phyloP scores from a whole-genome alignment of 2,329 filamentous ascomycete species.

The Neobulgaria alba region DNA sequence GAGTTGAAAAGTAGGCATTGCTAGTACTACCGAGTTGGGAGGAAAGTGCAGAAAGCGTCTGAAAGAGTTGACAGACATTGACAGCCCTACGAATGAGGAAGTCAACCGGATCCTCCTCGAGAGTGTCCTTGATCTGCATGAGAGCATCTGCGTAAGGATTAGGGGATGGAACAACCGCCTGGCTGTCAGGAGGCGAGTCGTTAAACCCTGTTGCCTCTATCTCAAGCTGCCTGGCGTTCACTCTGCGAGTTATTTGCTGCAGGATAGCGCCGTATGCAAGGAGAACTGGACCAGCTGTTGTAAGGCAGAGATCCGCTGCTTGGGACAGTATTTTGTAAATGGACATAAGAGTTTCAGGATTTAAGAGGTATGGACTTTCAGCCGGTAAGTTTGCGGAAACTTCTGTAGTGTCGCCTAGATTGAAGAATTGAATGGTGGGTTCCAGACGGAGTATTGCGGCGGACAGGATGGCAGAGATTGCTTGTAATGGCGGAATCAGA shows the following conservation, averaged over 20 bases:
- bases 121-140: constrained; percentile 32
- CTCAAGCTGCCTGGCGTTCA: constrained; percentile 29
- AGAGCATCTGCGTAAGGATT: constrained; percentile 35
- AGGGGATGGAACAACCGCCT: background rate
- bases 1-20: constrained; percentile 32
- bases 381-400: constrained; percentile 27
- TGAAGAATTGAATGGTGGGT: constrained; percentile 19
- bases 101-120: constrained; percentile 35
- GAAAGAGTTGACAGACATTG: constrained; percentile 38
- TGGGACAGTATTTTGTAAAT: constrained; percentile 64
- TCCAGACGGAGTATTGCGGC: constrained; percentile 56
- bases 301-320: constrained; percentile 46
- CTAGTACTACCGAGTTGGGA: constrained; percentile 32
- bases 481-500: constrained; percentile 56
- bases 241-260: constrained; percentile 46
- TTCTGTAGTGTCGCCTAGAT: constrained; percentile 30
- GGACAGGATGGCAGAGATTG: constrained; percentile 61
- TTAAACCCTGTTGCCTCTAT: background rate
- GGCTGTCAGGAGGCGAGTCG: no score
- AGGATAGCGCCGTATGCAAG: constrained; percentile 78
- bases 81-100: constrained; percentile 39
- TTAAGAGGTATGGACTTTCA: constrained; percentile 56
- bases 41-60: constrained; percentile 37
- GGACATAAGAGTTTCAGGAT: constrained; percentile 59
- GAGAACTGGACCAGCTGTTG: constrained; percentile 61